phyloP scores from a whole-genome alignment of 352 stramenopile genomes.

The Pythium insidiosum region DNA sequence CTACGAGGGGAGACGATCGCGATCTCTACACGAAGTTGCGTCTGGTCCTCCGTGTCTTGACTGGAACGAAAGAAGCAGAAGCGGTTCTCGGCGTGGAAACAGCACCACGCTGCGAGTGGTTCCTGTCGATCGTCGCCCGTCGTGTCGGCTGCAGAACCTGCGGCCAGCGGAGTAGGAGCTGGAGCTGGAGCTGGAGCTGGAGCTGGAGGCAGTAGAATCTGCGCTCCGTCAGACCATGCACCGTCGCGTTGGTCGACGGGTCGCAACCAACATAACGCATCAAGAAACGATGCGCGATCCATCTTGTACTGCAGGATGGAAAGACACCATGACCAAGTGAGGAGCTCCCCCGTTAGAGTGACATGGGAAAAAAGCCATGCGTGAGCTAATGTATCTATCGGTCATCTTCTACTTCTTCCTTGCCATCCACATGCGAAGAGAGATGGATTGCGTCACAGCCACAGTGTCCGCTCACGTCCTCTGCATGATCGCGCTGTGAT shows the following conservation, averaged over 20 bases:
- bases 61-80: constrained; percentile 23
- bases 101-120: constrained; percentile 13
- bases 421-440: too few species aligned
- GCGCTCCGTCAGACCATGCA: not conserved
- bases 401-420: too few species aligned
- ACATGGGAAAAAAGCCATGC: too few species aligned
- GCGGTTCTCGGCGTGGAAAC: constrained; percentile 23
- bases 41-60: constrained; percentile 19
- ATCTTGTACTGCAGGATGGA: constrained; percentile 4
- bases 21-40: constrained; percentile 23
- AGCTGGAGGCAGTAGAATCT: not conserved
- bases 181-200: not conserved
- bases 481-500: too few species aligned
- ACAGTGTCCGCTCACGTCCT: too few species aligned
- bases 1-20: not conserved
- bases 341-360: not conserved
- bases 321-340: not conserved
- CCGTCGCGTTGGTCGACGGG: constrained; percentile 2
- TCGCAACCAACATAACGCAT: constrained; percentile 24
- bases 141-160: not conserved
- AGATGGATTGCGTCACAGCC: too few species aligned
- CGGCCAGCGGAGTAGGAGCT: not conserved
- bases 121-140: not conserved
- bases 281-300: constrained; percentile 20
- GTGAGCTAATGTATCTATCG: too few species aligned